A percentile compares a stretch with the other conserved stretches of the same genome.
phyloP scores from a whole-genome alignment of 108 stramenopile genomes.

The Fragilariopsis cylindrus region DNA sequence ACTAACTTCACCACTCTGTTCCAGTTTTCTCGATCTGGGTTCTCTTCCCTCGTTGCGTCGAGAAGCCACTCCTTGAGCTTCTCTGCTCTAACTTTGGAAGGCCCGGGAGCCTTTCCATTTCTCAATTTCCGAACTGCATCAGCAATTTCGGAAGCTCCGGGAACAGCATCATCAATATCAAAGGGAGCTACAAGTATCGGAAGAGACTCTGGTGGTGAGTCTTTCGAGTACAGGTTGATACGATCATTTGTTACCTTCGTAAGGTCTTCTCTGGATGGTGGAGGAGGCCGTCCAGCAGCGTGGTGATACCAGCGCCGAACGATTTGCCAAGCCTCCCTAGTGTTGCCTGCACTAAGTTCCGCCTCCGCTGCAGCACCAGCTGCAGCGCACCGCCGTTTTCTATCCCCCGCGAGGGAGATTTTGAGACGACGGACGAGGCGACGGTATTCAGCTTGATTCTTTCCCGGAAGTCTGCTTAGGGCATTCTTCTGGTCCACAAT shows the following conservation, averaged over 20 bases:
- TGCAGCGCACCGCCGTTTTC: too few relatives aligned
- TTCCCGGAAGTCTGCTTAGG: too few relatives aligned
- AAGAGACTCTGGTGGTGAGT: background rate
- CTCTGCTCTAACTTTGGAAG: background rate
- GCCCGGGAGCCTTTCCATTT: background rate
- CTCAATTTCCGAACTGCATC: background rate
- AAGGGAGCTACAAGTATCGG: background rate
- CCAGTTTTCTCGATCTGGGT: background rate
- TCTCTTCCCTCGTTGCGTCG: background rate
- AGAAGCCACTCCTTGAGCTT: conserved; percentile 1
- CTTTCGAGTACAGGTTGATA: background rate
- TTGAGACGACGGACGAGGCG: too few relatives aligned
- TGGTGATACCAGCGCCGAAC: too few relatives aligned
- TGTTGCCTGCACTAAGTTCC: too few relatives aligned
- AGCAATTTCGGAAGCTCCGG: background rate
- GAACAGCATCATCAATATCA: background rate
- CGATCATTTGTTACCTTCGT: background rate
- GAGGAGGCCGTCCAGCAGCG: background rate
- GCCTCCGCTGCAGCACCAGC: too few relatives aligned
- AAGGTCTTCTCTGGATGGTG: background rate
- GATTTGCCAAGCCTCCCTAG: too few relatives aligned
- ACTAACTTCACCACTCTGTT: too few relatives aligned
- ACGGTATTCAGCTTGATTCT: too few relatives aligned
- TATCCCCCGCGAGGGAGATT: too few relatives aligned
- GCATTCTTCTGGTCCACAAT: too few relatives aligned